These are phyloP conservation scores for Arthroderma sp. DNA, from an alignment of 2,329 filamentous ascomycete genomes.

Conservation along the genomic window DNA sequence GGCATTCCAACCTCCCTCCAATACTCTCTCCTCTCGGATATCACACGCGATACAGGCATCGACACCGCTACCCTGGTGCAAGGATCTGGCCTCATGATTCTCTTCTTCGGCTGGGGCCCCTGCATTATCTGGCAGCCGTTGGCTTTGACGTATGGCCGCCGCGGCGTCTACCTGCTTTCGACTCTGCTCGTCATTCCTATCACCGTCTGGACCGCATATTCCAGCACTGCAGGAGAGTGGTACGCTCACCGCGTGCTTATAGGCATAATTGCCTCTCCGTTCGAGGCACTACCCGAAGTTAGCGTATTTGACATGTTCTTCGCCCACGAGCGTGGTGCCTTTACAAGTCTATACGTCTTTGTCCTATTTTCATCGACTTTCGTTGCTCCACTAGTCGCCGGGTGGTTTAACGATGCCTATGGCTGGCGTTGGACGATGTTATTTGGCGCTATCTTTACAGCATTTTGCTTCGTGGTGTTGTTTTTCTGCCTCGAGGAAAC, in stretches of 20 bases:
- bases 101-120: constrained; percentile 37
- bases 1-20: constrained; percentile 37
- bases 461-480: constrained; percentile 36
- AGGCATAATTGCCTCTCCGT: constrained; percentile 36
- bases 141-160: constrained; percentile 39
- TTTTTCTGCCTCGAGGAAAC: constrained; percentile 51
- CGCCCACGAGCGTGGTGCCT: constrained; percentile 31
- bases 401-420: constrained; percentile 36
- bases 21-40: constrained; percentile 38
- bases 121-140: constrained; percentile 41
- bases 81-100: constrained; percentile 41
- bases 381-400: constrained; percentile 36
- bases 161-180: constrained; percentile 35
- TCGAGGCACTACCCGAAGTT: constrained; percentile 38
- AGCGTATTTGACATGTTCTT: constrained; percentile 35
- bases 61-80: constrained; percentile 33
- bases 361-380: constrained; percentile 34
- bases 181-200: constrained; percentile 27
- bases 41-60: constrained; percentile 35
- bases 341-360: constrained; percentile 33
- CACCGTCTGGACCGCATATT: constrained; percentile 34
- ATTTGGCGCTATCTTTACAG: constrained; percentile 43
- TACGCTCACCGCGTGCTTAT: constrained; percentile 35
- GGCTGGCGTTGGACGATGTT: constrained; percentile 41
- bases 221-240: constrained; percentile 34